Base-by-base conservation (phyloP, 345 rosid species). In the Turritis glabra region DNA sequence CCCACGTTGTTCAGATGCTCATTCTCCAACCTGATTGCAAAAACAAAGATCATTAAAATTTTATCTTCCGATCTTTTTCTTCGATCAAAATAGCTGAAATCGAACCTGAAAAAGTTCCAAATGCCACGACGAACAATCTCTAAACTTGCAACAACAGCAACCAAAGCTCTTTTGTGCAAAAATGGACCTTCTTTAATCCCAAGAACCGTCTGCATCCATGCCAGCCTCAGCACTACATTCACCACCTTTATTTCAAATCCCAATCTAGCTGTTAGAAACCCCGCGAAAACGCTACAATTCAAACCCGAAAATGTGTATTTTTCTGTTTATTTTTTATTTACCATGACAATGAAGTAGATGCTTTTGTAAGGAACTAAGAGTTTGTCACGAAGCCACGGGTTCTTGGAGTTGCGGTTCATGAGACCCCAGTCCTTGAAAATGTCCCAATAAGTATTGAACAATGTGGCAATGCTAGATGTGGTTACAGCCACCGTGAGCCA, bases 1-100 rank as follows among this genome's bases (percentile, higher is more conserved):
- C 92, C 97, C 18, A 91, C 92, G 55, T 89, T 88, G 83, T 89
- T 88, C 68, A 92, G 71, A 83, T 92, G 97, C 75, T 92, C 96
- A 76, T 88, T 89, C 86, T 92, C 97, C 90, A 89, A 72, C 87
- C 97, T 91, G 74, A 22, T 60, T 4, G 0, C 47, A 48, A 23
- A 38, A 23, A 78, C 7, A 37, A 47, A 6, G 1, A 60, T 14
- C 15, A 56, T 2, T 3, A 3, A 48, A 32, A 14, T 1, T 7
- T 53, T 5, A 27, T 8, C 8, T n/a, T 58, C 12, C 5, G 0
- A 11, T 47, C 6, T 61, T 27, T 37, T 29, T 9, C 9, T 69
- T 47, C 0, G 10, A 48, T 26, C 21, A 51, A 40, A 41, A 3
- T 26, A 43, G 22, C 5, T 13, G 8, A 23, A 22, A 35, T 14